Evolutionary conservation across 768 basidiomycete species (phyloP).

Genomic region (Suillus occidentalis): DNA sequence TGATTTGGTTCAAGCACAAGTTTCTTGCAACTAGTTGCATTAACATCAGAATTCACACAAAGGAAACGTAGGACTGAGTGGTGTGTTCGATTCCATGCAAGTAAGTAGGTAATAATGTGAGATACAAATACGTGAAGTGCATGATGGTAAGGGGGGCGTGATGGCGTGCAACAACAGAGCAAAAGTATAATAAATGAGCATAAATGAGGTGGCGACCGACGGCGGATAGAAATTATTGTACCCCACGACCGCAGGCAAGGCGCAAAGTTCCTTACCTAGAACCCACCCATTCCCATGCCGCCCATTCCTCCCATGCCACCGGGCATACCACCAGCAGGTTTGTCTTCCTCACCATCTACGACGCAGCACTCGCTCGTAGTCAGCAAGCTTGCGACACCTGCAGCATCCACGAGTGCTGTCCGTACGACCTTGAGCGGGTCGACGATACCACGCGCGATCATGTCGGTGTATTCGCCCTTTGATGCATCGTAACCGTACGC

Average conservation of each 20-base stretch:
- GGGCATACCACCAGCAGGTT: conserved; percentile 44
- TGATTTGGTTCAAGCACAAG: too few species aligned
- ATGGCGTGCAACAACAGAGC: conserved; percentile 13
- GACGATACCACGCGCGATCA: conserved; percentile 92
- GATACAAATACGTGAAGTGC: conserved; percentile 10
- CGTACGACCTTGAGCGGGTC: conserved; percentile 96
- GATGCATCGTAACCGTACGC: conserved; percentile 88
- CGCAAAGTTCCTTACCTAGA: conserved; percentile 34
- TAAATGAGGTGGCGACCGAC: not conserved
- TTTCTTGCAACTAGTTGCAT: not conserved
- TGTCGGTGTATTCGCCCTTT: conserved; percentile 91
- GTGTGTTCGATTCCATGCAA: conserved; percentile 4
- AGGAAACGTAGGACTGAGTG: not conserved
- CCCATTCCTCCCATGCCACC: conserved; percentile 54
- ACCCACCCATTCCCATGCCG: conserved; percentile 62
- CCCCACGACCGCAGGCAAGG: not conserved
- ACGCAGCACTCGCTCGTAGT: conserved; percentile 93
- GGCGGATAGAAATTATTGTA: not conserved
- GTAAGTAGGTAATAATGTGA: conserved; percentile 1
- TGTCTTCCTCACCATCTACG: conserved; percentile 87
- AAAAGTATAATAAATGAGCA: conserved; percentile 14
- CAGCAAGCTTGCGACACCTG: conserved; percentile 89
- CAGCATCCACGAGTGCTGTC: conserved; percentile 89
- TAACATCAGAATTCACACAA: not conserved
- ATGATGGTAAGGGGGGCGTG: conserved; percentile 11